Percentiles rank a stretch among this genome's conserved stretches.
Conservation (phyloP, 495 filamentous ascomycete genomes). For the Daldinia loculata region DNA sequence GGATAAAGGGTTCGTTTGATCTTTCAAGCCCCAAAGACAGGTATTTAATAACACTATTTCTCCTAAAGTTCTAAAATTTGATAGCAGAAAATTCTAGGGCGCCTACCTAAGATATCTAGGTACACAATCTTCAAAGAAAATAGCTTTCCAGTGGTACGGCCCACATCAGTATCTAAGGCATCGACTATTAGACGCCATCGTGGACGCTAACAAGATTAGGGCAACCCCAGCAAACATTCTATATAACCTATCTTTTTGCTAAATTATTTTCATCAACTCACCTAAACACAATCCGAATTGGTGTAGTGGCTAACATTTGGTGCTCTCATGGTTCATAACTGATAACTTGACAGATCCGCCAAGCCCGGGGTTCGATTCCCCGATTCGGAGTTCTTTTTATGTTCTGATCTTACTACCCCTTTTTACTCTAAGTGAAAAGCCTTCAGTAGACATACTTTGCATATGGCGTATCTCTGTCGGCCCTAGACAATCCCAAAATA, state of each 20-base stretch:
- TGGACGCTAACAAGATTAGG: neutral
- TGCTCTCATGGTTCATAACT: conserved; percentile 37
- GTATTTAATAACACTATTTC: too few relatives aligned
- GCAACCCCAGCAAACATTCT: neutral
- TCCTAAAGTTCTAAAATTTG: too few relatives aligned
- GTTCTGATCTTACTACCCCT: neutral
- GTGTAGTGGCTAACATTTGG: conserved; percentile 51
- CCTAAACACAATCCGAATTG: conserved; percentile 42
- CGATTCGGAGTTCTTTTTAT: conserved; percentile 39
- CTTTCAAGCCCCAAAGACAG: too few relatives aligned
- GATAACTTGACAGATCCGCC: conserved; percentile 17
- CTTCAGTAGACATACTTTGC: too few relatives aligned
- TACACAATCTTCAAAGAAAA: too few relatives aligned
- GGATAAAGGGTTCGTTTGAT: too few relatives aligned
- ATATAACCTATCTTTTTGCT: neutral
- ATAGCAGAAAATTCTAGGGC: too few relatives aligned
- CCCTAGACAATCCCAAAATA: neutral
- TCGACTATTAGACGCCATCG: neutral
- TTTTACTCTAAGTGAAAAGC: neutral
- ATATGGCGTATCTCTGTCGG: neutral
- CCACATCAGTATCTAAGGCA: neutral
- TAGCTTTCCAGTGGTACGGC: neutral
- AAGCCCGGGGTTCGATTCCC: conserved; percentile 49
- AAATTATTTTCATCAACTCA: neutral
- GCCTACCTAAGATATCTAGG: too few relatives aligned